Percentiles rank a stretch among this genome's conserved stretches.
Evolutionary conservation across 2,329 filamentous ascomycete species (phyloP).

Genomic region (Fusarium euwallaceae): DNA sequence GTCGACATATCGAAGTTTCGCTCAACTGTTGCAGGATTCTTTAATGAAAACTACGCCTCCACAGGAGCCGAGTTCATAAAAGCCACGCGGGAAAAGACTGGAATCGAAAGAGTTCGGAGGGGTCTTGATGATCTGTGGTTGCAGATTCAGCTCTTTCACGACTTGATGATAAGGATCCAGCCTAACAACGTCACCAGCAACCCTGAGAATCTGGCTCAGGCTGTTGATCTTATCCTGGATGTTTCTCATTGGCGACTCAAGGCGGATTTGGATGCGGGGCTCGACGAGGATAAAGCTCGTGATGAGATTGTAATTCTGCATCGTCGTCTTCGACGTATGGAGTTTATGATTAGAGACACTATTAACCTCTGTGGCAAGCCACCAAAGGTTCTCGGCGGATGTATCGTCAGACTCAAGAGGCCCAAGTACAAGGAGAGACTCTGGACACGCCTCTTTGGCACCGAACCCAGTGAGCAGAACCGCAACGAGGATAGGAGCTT

Average conservation of each 20-base stretch:
- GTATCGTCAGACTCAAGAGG: slow-evolving; percentile 19
- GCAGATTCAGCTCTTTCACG: slow-evolving; percentile 28
- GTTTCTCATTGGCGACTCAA: neutral
- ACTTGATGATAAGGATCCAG: slow-evolving; percentile 30
- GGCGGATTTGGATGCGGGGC: neutral
- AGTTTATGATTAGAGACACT: slow-evolving; percentile 9
- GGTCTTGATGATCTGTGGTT: slow-evolving; percentile 31
- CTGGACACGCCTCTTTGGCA: slow-evolving; percentile 28
- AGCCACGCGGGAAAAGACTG: neutral
- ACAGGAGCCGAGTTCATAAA: slow-evolving; percentile 5
- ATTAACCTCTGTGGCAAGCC: slow-evolving; percentile 20
- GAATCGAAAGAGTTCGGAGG: slow-evolving; percentile 1
- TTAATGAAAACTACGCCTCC: neutral
- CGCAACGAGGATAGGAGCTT: slow-evolving; percentile 3
- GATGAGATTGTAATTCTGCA: neutral
- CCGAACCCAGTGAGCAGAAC: neutral
- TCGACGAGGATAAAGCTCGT: neutral
- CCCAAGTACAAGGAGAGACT: slow-evolving; percentile 22
- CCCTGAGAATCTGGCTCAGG: neutral
- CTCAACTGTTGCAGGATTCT: slow-evolving; percentile 18
- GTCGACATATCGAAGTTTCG: neutral
- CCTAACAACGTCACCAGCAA: slow-evolving; percentile 24
- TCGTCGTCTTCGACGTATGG: slow-evolving; percentile 19
- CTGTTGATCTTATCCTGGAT: slow-evolving; percentile 32
- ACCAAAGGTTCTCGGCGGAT: slow-evolving; percentile 27